A percentile compares a stretch with the other conserved stretches of the same genome.
Evolutionary conservation across 192 early-diverging fungal species (phyloP).

Genomic region (Gigaspora rosea): DNA sequence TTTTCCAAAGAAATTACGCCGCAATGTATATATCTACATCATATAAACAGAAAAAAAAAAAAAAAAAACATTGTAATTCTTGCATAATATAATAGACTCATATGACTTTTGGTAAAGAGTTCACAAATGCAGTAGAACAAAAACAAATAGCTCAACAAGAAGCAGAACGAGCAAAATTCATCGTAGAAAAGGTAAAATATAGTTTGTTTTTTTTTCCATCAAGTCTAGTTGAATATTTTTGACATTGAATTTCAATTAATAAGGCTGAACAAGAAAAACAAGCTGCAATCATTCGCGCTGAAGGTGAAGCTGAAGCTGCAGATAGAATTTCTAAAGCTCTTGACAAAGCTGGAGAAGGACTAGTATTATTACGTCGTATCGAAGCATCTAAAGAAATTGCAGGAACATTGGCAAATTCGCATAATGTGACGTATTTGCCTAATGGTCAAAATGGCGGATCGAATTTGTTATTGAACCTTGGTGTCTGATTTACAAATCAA

Average conservation of each 20-base stretch:
- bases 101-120: slow-evolving; percentile 98
- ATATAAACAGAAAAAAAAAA: no score
- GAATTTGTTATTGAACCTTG: slow-evolving; percentile 78
- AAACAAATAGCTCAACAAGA: slow-evolving; percentile 99
- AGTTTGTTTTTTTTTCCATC: background rate
- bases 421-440: slow-evolving; percentile 93
- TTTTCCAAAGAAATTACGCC: no score
- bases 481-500: slow-evolving; percentile 14
- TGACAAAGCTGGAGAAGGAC: slow-evolving; percentile 88
- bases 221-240: background rate
- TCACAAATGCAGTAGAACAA: slow-evolving; percentile 97
- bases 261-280: slow-evolving; percentile 96
- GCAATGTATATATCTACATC: no score
- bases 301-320: slow-evolving; percentile 96
- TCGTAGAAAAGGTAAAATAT: slow-evolving; percentile 76
- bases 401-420: slow-evolving; percentile 73
- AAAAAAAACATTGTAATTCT: no score
- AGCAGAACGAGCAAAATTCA: slow-evolving; percentile 97
- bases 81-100: slow-evolving; percentile 68
- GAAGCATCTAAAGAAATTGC: slow-evolving; percentile 98
- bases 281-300: slow-evolving; percentile 95
- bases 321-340: slow-evolving; percentile 88
- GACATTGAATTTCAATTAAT: background rate
- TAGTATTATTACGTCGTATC: slow-evolving; percentile 95
- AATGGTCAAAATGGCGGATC: slow-evolving; percentile 54